Base-by-base conservation (phyloP, 2,329 filamentous ascomycete genomes). In the Aplosporella prunicola region DNA sequence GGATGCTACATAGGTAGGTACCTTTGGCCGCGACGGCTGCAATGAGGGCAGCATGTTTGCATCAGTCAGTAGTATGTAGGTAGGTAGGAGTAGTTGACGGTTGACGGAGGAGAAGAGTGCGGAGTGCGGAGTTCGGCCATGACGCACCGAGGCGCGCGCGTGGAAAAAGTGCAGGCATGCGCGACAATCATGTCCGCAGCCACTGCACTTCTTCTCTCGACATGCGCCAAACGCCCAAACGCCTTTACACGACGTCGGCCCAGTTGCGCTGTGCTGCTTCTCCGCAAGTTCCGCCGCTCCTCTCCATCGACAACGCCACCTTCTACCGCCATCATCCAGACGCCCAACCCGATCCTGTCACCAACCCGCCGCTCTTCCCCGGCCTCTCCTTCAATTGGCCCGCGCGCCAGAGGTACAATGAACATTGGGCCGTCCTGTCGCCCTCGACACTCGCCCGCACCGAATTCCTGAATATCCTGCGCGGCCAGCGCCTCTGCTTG, bases 361-460 rank as follows among this genome's bases (percentile, higher is more conserved):
- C 68, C n/a, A 89, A 89, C 53, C 78, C 78, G 14, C 68, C 84
- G 5, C 64, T 94, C 4, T 94, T 93, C 55, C 68, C 71, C 5
- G 66, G 77, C 37, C 56, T 95, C 47, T 76, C 60, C 37, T 84
- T 95, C 53, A 70, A 72, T 26, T 62, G 96, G 1, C 74, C 80
- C 0, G 78, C 79, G 4, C n/a, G n/a, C n/a, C n/a, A n/a, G n/a
- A n/a, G n/a, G n/a, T n/a, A n/a, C n/a, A 59, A 64, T 26, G 55
- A 69, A 6, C 76, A 84, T 55, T 95, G 88, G 88, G 82, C 83
- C 24, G 68, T 98, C 25, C 69, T 95, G 18, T 86, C 86, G 0
- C 78, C 85, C 0, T 87, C 82, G 0, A 73, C 82, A 1, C 74
- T 79, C 1, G 83, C 83, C 1, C 84, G 89, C 56, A 93, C 88